Percentiles rank a stretch among this genome's conserved stretches.
These are phyloP conservation scores for Cynara cardunculus DNA, from an alignment of 129 eudicot species.

Conservation along the genomic window DNA sequence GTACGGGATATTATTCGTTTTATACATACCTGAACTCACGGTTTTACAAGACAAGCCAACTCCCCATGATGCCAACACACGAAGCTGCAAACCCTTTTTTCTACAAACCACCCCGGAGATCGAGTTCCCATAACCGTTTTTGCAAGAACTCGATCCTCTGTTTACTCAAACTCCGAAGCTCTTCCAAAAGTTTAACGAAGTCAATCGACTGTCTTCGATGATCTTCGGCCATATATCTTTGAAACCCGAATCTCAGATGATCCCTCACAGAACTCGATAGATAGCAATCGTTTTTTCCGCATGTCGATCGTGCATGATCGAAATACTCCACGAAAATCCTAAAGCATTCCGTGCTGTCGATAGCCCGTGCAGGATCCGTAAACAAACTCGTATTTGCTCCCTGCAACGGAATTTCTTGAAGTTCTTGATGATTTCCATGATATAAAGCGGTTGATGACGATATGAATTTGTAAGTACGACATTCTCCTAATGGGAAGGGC, in stretches of 20 bases:
- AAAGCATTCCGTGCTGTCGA: slow-evolving; percentile 10
- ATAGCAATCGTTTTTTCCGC: slow-evolving; percentile 25
- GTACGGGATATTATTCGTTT: no score
- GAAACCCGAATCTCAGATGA: slow-evolving; percentile 28
- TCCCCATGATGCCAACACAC: no score
- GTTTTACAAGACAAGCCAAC: no score
- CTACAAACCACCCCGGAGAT: not conserved
- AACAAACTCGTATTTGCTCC: not conserved
- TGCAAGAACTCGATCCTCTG: slow-evolving; percentile 13
- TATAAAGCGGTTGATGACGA: not conserved
- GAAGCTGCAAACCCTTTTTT: no score
- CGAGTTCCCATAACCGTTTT: not conserved
- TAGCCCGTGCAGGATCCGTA: not conserved
- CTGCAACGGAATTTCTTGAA: not conserved
- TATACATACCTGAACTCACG: no score
- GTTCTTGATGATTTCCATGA: not conserved
- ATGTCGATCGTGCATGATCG: slow-evolving; percentile 24
- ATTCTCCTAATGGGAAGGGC: slow-evolving; percentile 49
- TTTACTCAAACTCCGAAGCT: slow-evolving; percentile 29
- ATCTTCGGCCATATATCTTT: slow-evolving; percentile 24
- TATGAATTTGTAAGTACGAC: slow-evolving; percentile 51
- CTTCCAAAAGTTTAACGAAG: slow-evolving; percentile 31
- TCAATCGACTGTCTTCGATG: slow-evolving; percentile 20
- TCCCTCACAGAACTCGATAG: not conserved
- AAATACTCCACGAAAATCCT: slow-evolving; percentile 38